Evolutionary conservation across 1,284 basidiomycete species (phyloP).

Genomic region (Trichosporon ovoides): DNA sequence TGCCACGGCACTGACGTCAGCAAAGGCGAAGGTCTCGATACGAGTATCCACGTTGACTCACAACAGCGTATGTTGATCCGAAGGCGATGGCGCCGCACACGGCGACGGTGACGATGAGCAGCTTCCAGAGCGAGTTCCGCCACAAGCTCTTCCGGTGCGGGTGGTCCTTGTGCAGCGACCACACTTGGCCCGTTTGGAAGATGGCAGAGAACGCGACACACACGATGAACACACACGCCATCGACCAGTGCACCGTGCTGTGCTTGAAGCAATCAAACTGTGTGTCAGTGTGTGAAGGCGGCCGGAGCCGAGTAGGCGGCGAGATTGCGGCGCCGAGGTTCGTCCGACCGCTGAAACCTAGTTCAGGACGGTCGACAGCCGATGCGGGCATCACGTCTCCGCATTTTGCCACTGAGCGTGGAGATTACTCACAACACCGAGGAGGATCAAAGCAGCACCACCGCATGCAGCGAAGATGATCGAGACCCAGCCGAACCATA

Average conservation of each 20-base stretch:
- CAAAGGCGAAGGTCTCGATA: too few relatives aligned
- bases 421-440: slow-evolving; percentile 48
- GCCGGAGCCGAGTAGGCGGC: too few relatives aligned
- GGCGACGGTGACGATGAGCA: slow-evolving; percentile 48
- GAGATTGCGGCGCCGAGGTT: too few relatives aligned
- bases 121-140: slow-evolving; percentile 51
- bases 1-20: slow-evolving; percentile 33
- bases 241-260: slow-evolving; percentile 51
- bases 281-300: too few relatives aligned
- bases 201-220: background rate
- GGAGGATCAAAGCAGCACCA: slow-evolving; percentile 48
- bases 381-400: too few relatives aligned
- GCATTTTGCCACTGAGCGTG: too few relatives aligned
- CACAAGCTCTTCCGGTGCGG: slow-evolving; percentile 48
- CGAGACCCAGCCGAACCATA: slow-evolving; percentile 45
- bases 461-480: slow-evolving; percentile 51
- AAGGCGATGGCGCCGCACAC: slow-evolving; percentile 51
- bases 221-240: slow-evolving; percentile 47
- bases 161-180: slow-evolving; percentile 49
- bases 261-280: slow-evolving; percentile 50
- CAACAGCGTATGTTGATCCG: slow-evolving; percentile 46
- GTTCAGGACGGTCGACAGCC: too few relatives aligned
- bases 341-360: too few relatives aligned
- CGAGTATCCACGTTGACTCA: too few relatives aligned
- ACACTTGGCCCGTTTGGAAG: slow-evolving; percentile 52